Percentiles rank a stretch among this genome's conserved stretches.
Evolutionary conservation across 345 rosid species (phyloP).

Genomic region (Microcos paniculata): DNA sequence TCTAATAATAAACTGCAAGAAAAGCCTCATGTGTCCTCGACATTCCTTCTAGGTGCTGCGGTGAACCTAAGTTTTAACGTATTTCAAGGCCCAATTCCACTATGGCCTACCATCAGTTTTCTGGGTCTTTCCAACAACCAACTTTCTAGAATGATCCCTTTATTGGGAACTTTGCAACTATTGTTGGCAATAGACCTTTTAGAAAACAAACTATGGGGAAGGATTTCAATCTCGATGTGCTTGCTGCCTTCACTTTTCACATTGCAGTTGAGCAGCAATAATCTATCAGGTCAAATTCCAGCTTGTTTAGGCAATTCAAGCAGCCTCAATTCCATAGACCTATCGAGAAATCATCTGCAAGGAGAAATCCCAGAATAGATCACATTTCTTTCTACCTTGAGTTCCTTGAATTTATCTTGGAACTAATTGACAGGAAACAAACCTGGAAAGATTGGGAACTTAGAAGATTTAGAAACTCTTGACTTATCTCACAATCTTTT

Average conservation of each 20-base stretch:
- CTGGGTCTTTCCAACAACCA: conserved; percentile 16
- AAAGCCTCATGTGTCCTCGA: not conserved
- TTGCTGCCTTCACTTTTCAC: not conserved
- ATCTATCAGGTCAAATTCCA: conserved; percentile 11
- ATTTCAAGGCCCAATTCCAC: conserved; percentile 10
- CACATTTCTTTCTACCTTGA: conserved; percentile 23
- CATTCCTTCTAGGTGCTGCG: too few species aligned
- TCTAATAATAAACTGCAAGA: not conserved
- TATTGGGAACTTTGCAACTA: not conserved
- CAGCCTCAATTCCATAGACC: conserved; percentile 27
- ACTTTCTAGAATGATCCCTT: conserved; percentile 13
- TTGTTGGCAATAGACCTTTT: conserved; percentile 11
- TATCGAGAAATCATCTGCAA: conserved; percentile 37
- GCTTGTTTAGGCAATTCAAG: not conserved
- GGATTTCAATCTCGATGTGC: conserved; percentile 20
- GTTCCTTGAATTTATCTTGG: conserved; percentile 36
- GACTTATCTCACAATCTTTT: conserved; percentile 43
- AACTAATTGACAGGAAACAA: conserved; percentile 32
- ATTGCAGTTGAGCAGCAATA: conserved; percentile 3
- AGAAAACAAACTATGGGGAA: conserved; percentile 22
- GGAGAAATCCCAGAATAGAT: conserved; percentile 37
- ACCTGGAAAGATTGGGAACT: conserved; percentile 23
- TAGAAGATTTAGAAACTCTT: conserved; percentile 30
- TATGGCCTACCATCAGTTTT: not conserved
- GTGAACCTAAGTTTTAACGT: not conserved